Conservation (phyloP, 805 yeast genomes). For the Jamesozyma spencerorum region DNA sequence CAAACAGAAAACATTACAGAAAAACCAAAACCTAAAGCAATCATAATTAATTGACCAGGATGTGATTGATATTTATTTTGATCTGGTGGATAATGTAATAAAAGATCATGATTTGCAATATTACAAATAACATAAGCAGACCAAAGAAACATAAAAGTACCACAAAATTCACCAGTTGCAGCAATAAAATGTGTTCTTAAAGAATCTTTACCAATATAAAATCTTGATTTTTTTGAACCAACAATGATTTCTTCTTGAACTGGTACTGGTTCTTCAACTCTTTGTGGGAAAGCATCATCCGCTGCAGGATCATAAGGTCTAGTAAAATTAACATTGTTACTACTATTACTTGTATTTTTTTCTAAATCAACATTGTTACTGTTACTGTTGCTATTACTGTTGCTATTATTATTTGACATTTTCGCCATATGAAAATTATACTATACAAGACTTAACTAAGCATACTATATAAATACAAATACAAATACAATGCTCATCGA, state of each 20-base stretch:
- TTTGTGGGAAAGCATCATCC: slow-evolving; percentile 9
- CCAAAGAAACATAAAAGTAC: slow-evolving; percentile 79
- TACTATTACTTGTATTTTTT: too few relatives aligned
- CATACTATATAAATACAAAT: too few relatives aligned
- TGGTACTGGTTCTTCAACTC: neutral
- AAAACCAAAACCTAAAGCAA: slow-evolving; percentile 79
- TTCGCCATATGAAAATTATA: too few relatives aligned
- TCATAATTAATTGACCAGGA: slow-evolving; percentile 67
- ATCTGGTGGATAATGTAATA: slow-evolving; percentile 14
- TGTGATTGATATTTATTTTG: slow-evolving; percentile 40
- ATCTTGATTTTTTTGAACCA: neutral
- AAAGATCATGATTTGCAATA: slow-evolving; percentile 57
- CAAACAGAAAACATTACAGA: slow-evolving; percentile 47
- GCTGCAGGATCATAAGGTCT: neutral
- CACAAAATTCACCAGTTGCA: slow-evolving; percentile 71
- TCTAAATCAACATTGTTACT: too few relatives aligned
- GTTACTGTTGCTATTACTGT: too few relatives aligned
- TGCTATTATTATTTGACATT: too few relatives aligned
- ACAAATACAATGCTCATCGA: too few relatives aligned
- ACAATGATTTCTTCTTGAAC: neutral
- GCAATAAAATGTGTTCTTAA: slow-evolving; percentile 57
- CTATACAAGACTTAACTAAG: too few relatives aligned
- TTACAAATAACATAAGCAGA: slow-evolving; percentile 76
- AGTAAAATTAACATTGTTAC: too few relatives aligned
- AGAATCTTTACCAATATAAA: slow-evolving; percentile 35